These are phyloP conservation scores for Populus tomentosa DNA, from an alignment of 441 rosid species.

Conservation along the genomic window DNA sequence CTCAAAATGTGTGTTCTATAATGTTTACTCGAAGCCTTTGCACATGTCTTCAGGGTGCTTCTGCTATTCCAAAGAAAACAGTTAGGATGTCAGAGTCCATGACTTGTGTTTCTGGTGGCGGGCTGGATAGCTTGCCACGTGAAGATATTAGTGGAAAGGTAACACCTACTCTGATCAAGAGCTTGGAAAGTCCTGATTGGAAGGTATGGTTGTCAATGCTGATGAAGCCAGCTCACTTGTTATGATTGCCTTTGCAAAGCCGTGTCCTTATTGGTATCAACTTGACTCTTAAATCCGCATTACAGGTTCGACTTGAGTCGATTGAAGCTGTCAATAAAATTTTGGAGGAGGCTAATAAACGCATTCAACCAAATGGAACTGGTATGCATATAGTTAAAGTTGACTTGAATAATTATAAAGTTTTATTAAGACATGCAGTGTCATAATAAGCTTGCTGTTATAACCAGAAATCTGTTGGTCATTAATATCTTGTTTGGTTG, in stretches of 20 bases:
- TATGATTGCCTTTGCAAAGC: neutral
- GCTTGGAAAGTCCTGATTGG: conserved; percentile 99
- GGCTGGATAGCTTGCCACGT: conserved; percentile 88
- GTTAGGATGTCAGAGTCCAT: conserved; percentile 57
- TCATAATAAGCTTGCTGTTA: neutral
- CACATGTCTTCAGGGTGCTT: conserved; percentile 55
- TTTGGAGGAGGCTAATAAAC: conserved; percentile 97
- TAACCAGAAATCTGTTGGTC: conserved; percentile 6
- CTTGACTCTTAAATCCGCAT: conserved; percentile 8
- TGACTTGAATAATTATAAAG: neutral
- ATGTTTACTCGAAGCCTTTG: neutral
- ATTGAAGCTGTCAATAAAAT: conserved; percentile 93
- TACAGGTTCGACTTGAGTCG: conserved; percentile 92
- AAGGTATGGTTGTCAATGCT: conserved; percentile 48
- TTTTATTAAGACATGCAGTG: neutral
- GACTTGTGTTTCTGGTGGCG: conserved; percentile 53
- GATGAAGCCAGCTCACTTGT: neutral
- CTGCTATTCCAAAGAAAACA: conserved; percentile 70
- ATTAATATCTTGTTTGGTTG: conserved; percentile 10
- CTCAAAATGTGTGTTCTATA: neutral
- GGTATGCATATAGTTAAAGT: conserved; percentile 39
- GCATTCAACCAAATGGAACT: conserved; percentile 95
- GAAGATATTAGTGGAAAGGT: conserved; percentile 98
- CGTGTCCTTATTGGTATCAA: neutral
- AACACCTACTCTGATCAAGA: conserved; percentile 76